Evolutionary conservation across 1,284 basidiomycete species (phyloP), one percentile per base, ranked within the genome.

Genomic region (Ustanciosporium gigantosporum): DNA sequence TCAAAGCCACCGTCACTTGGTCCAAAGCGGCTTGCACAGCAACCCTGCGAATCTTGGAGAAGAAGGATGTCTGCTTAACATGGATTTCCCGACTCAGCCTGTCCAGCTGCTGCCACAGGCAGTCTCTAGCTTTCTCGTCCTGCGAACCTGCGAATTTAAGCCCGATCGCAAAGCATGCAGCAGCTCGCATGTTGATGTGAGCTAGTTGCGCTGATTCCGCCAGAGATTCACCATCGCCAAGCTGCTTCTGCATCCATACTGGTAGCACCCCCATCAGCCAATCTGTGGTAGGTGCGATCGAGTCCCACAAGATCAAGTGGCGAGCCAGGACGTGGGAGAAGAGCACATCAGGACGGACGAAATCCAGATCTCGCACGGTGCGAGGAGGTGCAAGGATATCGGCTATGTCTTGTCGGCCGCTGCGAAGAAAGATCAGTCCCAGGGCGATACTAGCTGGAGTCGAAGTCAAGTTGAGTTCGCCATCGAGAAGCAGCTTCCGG

Each of bases 391-490:
- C 84, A 21, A 97, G 81, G 32, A 91, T 84, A 58, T 89, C 87
- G 1, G 91, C 89, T 7, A 96, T 84, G 68, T 95, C 93, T 56
- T 83, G 82, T 19, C 90, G 84, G 35, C 86, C 86, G 0, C 90
- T 93, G 55, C 86, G 86, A 39, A 98, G 82, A 78, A 90, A 98
- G 87, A 95, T 92, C 19, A 98, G 79, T 0, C 89, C 93, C 6
- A 98, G 80, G 0, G 91, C 91, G 15, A 96, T 84, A 1, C 89
- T 87, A 1, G 95, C 93, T 1, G 76, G 89, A 81, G 77, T 95
- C 88, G 78, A 91, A 3, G 72, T 66, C 27, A 70, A 42, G 19
- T 56, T 59, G 36, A 55, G 37, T 39, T 65, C 61, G 3, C 16
- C 37, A 7, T 36, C 46, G 3, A 38, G 34, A n/a, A 31, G 32